Percentiles rank a stretch among this genome's conserved stretches.
Conservation (phyloP, 2,329 filamentous ascomycete species). For the Xylaria sp. region DNA sequence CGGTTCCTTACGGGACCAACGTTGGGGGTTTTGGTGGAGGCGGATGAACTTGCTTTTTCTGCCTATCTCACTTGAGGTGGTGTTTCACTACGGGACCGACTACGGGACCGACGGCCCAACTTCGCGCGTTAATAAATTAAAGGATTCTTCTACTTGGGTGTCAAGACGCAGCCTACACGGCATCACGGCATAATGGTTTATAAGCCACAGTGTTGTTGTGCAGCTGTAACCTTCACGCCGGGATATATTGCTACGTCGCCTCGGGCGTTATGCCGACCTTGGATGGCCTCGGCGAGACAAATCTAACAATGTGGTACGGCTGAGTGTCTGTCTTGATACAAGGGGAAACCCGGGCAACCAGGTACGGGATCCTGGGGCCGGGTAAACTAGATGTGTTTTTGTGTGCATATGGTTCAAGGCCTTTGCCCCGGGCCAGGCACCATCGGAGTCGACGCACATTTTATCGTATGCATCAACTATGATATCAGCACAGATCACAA, state of each 20-base stretch:
- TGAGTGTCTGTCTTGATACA: neutral
- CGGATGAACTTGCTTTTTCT: neutral
- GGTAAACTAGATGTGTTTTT: neutral
- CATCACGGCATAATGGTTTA: neutral
- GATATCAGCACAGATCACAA: too few species aligned
- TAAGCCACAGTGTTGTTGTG: neutral
- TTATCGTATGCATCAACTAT: neutral
- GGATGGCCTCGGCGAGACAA: too few species aligned
- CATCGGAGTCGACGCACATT: neutral
- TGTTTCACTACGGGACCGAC: slow-evolving; percentile 10
- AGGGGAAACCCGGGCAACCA: neutral
- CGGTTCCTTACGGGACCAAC: neutral
- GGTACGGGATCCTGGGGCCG: neutral
- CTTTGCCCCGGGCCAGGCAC: neutral
- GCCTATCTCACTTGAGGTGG: neutral
- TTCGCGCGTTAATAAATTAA: neutral
- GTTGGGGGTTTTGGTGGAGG: neutral
- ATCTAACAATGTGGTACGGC: neutral
- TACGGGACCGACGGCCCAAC: neutral
- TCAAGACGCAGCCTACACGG: neutral
- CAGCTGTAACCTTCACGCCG: neutral
- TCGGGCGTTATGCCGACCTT: neutral
- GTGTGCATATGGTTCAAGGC: neutral
- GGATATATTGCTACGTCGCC: neutral
- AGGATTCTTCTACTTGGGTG: neutral